phyloP scores from a whole-genome alignment of 192 early-diverging fungal genomes.

The Geosiphon pyriformis region DNA sequence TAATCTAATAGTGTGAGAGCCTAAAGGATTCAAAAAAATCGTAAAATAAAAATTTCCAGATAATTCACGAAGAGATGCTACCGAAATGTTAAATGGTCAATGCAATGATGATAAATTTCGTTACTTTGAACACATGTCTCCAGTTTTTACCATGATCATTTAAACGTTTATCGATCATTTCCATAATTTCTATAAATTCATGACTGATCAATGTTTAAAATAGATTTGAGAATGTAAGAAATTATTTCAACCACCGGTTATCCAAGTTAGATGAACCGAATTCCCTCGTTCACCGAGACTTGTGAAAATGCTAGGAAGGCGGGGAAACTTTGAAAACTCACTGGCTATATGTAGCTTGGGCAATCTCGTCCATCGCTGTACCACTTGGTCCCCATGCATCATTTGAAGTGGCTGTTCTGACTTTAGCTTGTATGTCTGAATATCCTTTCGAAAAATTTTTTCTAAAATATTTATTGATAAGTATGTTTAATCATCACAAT shows the following conservation, averaged over 20 bases:
- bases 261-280: no score
- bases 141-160: conserved; percentile 98
- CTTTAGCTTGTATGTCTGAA: conserved; percentile 89
- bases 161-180: conserved; percentile 94
- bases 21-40: conserved; percentile 39
- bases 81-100: background rate
- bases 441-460: conserved; percentile 77
- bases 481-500: background rate
- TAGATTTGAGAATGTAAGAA: background rate
- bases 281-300: no score
- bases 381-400: conserved; percentile 72
- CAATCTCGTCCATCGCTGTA: conserved; percentile 79
- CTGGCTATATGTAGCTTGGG: conserved; percentile 78
- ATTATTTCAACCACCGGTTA: no score
- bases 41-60: conserved; percentile 15
- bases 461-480: conserved; percentile 2
- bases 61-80: background rate
- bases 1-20: conserved; percentile 82
- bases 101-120: conserved; percentile 1
- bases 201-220: conserved; percentile 42
- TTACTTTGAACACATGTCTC: conserved; percentile 97
- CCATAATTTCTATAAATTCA: conserved; percentile 95
- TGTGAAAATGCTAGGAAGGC: no score
- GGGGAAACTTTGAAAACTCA: no score
- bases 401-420: conserved; percentile 76